Conservation (phyloP, 2,329 filamentous ascomycete species). For the Samsoniella hepiali region DNA sequence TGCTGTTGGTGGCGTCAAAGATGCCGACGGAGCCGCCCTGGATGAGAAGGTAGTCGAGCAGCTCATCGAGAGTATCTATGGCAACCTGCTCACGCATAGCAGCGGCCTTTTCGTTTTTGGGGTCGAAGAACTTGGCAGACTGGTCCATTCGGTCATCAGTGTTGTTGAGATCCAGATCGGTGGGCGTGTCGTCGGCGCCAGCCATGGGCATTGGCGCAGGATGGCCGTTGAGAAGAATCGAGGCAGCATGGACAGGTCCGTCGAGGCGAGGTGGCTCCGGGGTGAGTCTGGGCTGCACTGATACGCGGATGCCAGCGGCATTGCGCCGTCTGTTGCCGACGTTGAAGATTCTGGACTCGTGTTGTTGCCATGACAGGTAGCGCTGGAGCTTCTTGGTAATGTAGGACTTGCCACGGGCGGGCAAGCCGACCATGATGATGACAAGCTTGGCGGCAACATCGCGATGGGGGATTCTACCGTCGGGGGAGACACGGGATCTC, state of each 20-base stretch:
- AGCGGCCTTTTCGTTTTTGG: constrained; percentile 76
- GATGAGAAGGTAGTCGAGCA: constrained; percentile 82
- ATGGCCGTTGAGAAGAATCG: constrained; percentile 56
- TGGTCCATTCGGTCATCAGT: constrained; percentile 60
- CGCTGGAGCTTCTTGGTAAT: constrained; percentile 97
- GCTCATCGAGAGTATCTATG: constrained; percentile 85
- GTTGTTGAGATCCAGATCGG: constrained; percentile 36
- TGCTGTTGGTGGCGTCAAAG: constrained; percentile 96
- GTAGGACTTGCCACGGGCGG: constrained; percentile 94
- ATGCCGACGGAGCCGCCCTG: constrained; percentile 88
- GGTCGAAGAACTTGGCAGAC: constrained; percentile 91
- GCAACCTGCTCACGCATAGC: constrained; percentile 88
- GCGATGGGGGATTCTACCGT: constrained; percentile 87
- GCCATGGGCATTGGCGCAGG: constrained; percentile 34
- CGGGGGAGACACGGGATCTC: constrained; percentile 89
- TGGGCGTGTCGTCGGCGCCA: constrained; percentile 36
- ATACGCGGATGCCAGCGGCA: constrained; percentile 59
- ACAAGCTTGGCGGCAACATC: constrained; percentile 96
- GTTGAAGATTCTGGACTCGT: constrained; percentile 95
- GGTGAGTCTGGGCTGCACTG: constrained; percentile 32
- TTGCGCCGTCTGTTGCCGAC: constrained; percentile 87
- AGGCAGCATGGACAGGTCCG: constrained; percentile 50
- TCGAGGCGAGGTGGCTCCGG: constrained; percentile 39
- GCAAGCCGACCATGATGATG: constrained; percentile 96
- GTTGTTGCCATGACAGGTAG: constrained; percentile 95